Base-by-base conservation (phyloP, 2,329 filamentous ascomycete genomes). In the Pseudocercospora pini-densiflorae region DNA sequence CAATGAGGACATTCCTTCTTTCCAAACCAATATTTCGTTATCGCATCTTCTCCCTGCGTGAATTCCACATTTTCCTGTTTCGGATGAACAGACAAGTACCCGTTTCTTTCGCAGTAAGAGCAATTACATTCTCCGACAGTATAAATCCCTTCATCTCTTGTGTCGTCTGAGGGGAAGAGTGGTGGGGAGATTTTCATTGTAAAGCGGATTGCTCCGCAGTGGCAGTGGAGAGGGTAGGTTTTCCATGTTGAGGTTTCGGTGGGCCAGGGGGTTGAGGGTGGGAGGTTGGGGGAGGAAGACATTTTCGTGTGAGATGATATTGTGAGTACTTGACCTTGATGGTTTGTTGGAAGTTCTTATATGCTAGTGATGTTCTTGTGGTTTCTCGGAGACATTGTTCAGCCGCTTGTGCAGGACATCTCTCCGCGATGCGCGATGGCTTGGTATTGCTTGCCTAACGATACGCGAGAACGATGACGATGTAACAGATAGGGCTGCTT, bases 131-230 rank as follows among this genome's bases (percentile, higher is more conserved):
- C 67, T 55, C 62, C 55, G 0, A 69, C 72, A 10, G 62, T 59
- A 53, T 71, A 76, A 12, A 69, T 51, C 1, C 62, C 68, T 66
- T 69, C 63, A 14, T 63, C 69, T 29, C 43, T 29, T 27, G 55
- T 19, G 8, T 40, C 55, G 59, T 65, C 16, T 5, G 69, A 33
- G 29, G 67, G 14, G 59, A 69, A 70, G 2, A 75, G 69, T 4
- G 73, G 74, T 33, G 74, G 74, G 16, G 73, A 75, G 40, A 75
- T 58, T 0, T 29, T 73, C 27, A 73, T 70, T 29, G 36, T 67
- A 57, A 63, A 74, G 62, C 70, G 70, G 16, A 76, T 69, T 14
- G 73, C 64, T 45, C 69, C 72, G 68, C 74, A 76, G 68, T 76
- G 74, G 68, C 74, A 76, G 68, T 75, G 70, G 6, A 74, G 66